These are phyloP conservation scores for Coprinopsis sp. DNA, from an alignment of 768 basidiomycete species.

Conservation along the genomic window DNA sequence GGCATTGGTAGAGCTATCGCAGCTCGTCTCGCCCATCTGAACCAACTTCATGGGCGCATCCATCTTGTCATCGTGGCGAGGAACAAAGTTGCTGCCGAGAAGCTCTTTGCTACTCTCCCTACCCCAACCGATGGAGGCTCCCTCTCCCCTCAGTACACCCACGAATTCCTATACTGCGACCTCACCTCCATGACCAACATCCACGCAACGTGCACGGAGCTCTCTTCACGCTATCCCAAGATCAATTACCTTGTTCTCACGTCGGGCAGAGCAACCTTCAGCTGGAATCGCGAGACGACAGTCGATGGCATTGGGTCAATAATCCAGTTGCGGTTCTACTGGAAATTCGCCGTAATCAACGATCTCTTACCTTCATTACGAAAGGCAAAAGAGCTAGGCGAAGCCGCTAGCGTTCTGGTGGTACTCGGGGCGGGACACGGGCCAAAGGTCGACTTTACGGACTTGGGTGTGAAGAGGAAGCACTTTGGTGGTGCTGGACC, in stretches of 20 bases:
- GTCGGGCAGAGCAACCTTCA: conserved; percentile 35
- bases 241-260: conserved; percentile 52
- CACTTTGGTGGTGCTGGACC: conserved; percentile 24
- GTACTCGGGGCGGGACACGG: conserved; percentile 34
- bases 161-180: conserved; percentile 52
- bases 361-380: conserved; percentile 41
- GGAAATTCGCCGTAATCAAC: conserved; percentile 16
- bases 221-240: conserved; percentile 32
- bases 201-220: conserved; percentile 24
- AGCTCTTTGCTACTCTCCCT: conserved; percentile 40
- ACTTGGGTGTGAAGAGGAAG: conserved; percentile 39
- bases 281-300: conserved; percentile 22
- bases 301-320: conserved; percentile 26
- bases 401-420: conserved; percentile 48
- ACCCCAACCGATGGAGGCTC: neutral
- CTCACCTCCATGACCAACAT: conserved; percentile 50
- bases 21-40: conserved; percentile 37
- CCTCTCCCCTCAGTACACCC: neutral
- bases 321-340: conserved; percentile 24
- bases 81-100: conserved; percentile 43
- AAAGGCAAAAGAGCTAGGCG: conserved; percentile 39
- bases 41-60: conserved; percentile 45
- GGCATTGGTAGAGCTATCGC: conserved; percentile 49
- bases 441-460: conserved; percentile 37
- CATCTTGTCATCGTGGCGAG: conserved; percentile 52